Evolutionary conservation across 208 protist species (phyloP).

Genomic region (Acanthamoeba lenticulata): DNA sequence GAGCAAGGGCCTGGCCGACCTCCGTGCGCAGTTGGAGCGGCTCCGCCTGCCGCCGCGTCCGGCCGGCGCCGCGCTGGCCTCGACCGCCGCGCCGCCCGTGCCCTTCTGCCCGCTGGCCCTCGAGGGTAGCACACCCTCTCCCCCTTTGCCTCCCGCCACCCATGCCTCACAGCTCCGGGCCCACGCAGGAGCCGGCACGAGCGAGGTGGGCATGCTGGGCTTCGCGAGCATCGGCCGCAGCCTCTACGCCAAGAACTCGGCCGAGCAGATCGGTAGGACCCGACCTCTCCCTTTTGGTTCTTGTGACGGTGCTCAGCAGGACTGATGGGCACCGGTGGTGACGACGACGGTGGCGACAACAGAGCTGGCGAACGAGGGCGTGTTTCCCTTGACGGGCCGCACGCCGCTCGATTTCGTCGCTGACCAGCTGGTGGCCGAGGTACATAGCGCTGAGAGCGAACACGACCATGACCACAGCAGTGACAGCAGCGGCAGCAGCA

Average conservation of each 20-base stretch:
- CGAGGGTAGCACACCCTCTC: too few relatives aligned
- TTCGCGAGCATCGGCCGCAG: conserved; percentile 19
- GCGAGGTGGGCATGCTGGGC: not conserved
- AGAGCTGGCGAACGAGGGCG: not conserved
- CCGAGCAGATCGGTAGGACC: not conserved
- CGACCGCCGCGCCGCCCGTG: not conserved
- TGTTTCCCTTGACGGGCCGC: not conserved
- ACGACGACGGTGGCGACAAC: not conserved
- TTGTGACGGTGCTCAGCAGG: not conserved
- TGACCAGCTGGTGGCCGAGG: not conserved
- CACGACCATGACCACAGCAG: too few relatives aligned
- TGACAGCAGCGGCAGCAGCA: not conserved
- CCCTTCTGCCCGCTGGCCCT: not conserved
- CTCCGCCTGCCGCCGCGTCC: not conserved
- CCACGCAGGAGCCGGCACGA: not conserved
- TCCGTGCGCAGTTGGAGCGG: not conserved
- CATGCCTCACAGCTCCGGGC: too few relatives aligned
- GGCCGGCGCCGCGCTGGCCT: not conserved
- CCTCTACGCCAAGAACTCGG: conserved; percentile 11
- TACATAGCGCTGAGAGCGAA: too few relatives aligned
- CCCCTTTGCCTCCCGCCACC: too few relatives aligned
- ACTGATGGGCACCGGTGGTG: not conserved
- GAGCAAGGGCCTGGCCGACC: conserved; percentile 1
- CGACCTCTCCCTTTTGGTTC: not conserved
- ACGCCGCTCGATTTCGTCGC: not conserved